Percentiles rank a stretch among this genome's conserved stretches.
Conservation (phyloP, 179 eudicot species). For the Gypsophila paniculata region DNA sequence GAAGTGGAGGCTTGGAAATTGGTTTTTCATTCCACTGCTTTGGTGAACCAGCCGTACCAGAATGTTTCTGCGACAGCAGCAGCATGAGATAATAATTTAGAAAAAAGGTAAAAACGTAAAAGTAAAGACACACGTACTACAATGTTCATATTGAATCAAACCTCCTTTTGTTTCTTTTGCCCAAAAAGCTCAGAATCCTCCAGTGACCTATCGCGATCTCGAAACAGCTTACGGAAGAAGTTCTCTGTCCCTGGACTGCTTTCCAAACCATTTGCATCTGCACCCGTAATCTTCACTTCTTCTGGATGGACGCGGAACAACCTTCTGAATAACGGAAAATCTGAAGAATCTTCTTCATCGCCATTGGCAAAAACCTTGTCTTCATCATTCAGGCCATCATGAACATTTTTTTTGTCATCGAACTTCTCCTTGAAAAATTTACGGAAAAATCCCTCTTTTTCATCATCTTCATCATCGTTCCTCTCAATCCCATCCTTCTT, state of each 20-base stretch:
- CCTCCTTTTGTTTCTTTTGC: conserved; percentile 66
- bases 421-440: conserved; percentile 74
- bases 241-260: conserved; percentile 98
- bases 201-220: conserved; percentile 86
- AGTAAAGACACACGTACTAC: conserved; percentile 1
- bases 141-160: conserved; percentile 23
- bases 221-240: conserved; percentile 86
- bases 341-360: conserved; percentile 85
- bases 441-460: conserved; percentile 76
- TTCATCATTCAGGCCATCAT: conserved; percentile 51
- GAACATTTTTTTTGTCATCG: conserved; percentile 64
- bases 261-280: conserved; percentile 51
- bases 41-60: conserved; percentile 47
- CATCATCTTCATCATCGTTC: conserved; percentile 57
- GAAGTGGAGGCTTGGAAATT: conserved; percentile 78
- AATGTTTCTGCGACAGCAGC: conserved; percentile 46
- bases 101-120: conserved; percentile 15
- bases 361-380: conserved; percentile 51
- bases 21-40: conserved; percentile 52
- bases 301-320: conserved; percentile 88
- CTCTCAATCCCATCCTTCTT: conserved; percentile 60
- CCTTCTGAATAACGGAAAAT: conserved; percentile 67
- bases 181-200: conserved; percentile 95
- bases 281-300: conserved; percentile 47
- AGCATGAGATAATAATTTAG: background rate